A percentile compares a stretch with the other conserved stretches of the same genome.
These are phyloP conservation scores for Adansonia digitata DNA, from an alignment of 345 rosid species.

Conservation along the genomic window DNA sequence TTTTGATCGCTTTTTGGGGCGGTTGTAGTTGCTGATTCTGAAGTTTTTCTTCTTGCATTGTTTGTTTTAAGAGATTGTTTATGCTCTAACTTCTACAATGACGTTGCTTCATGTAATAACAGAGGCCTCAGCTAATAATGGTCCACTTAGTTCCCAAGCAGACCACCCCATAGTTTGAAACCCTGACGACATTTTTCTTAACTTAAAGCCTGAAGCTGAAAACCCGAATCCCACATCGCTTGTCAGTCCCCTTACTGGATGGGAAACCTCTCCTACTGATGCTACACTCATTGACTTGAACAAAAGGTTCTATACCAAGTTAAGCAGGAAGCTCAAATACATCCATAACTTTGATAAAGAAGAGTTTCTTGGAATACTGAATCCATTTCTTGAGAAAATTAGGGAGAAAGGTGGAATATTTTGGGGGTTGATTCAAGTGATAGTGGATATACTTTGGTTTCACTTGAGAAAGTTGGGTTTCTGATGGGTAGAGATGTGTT, in stretches of 20 bases:
- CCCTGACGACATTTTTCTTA: conserved; percentile 40
- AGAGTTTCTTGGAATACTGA: conserved; percentile 44
- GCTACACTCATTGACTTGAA: conserved; percentile 37
- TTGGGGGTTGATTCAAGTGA: conserved; percentile 24
- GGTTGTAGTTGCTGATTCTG: background rate
- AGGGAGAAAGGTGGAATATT: conserved; percentile 29
- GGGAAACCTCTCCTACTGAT: conserved; percentile 53
- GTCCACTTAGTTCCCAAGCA: conserved; percentile 24
- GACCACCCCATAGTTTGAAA: conserved; percentile 58
- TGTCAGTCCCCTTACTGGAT: conserved; percentile 49
- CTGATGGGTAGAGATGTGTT: conserved; percentile 49
- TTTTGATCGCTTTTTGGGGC: too few species aligned
- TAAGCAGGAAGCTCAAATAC: conserved; percentile 51
- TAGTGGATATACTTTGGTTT: conserved; percentile 18
- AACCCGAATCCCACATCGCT: conserved; percentile 41
- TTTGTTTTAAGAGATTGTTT: background rate
- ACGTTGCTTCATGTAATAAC: conserved; percentile 62
- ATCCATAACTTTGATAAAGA: conserved; percentile 38
- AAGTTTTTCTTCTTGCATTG: background rate
- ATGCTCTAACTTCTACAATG: conserved; percentile 34
- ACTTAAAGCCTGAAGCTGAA: conserved; percentile 58
- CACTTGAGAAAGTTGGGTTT: conserved; percentile 46
- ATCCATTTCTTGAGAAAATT: conserved; percentile 52
- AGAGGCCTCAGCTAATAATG: conserved; percentile 38
- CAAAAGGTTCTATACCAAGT: conserved; percentile 45